Base-by-base conservation (phyloP, 441 rosid genomes). In the Brassica balearica region DNA sequence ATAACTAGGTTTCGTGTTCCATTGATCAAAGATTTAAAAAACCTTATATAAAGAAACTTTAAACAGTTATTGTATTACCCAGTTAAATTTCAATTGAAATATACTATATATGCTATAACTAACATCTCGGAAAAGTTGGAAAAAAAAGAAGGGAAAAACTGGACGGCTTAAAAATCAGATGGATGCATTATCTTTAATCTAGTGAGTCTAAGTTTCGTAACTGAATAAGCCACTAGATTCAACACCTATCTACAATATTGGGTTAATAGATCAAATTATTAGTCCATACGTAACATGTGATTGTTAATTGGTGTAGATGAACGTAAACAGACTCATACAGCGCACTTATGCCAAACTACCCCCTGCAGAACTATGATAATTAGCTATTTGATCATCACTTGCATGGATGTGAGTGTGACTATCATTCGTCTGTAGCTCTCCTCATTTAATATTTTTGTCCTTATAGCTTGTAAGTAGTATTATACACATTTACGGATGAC, bases 391-490 rank as follows among this genome's bases (percentile, higher is more conserved):
- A 88, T 82, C 72, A 66, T 51, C 86, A 85, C 84, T 82, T 86
- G 88, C 88, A 83, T 85, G 92, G 82, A 85, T 83, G 87, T 87
- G 91, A 88, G 48, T 41, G 48, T 41, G 48, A 41, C 86, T 65
- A 27, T 43, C 10, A 51, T 60, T 73, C 27, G 74, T 77, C 53
- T 69, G 29, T 65, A n/a, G 12, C 38, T 41, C 53, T 20, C 9
- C 58, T 53, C 22, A 46, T 68, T 59, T 53, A 17, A 14, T 29
- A 62, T 3, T 36, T 20, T 34, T 20, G 14, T 61, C 14, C 55
- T 14, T 61, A 48, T 36, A 32, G 15, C n/a, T 60, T 71, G 34
- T 25, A 2, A 41, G 1, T 11, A 41, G 1, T 7, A 20, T 59
- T 59, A 6, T 25, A 32, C 41, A 46, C 14, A 34, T 58, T 22